Evolutionary conservation across 768 basidiomycete genomes (phyloP), one percentile per base, ranked within the genome.

Genomic region (Lactarius quietus): DNA sequence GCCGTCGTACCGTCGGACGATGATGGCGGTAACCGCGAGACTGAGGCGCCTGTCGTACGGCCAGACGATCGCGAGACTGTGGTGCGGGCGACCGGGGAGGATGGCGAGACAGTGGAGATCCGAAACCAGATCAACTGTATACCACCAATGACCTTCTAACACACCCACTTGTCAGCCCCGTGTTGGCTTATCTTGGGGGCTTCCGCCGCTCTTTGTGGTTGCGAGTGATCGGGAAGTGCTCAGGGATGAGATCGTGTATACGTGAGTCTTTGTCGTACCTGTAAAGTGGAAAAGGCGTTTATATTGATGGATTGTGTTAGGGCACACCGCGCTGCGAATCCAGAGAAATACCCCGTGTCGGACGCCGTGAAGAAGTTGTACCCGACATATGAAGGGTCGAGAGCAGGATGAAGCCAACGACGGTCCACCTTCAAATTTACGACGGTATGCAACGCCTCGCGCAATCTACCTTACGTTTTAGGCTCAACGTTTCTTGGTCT

Each of bases 361-460:
- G 78, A 85, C 3, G 75, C 77, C 7, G 74, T 77, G 2, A 80
- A 80, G 45, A 74, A 70, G 33, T 65, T 92, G 52, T 91, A 90
- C 68, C 86, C 89, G 28, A 70, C 78, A 7, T 74, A 89, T 28
- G 71, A 78, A 12, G 84, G 79, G 15, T 89, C 63, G 87, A 87
- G 71, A 70, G 74, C 15, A 79, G 80, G 14, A 76, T 77, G 69
- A 73, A 75, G 26, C 80, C 90, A 1, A 95, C 95, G 1, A 81
- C 86, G 63, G 93, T 96, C 18, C 95, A 98, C 77, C 79, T 98
- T 8, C 95, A 98, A 74, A 86, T 97, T 0, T 97, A 95, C 71
- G 95, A 98, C 72, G 93, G 92, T 83, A 51, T 74, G 59, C 63
- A 70, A 62, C 23, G 3, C 51, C 3, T 41, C 39, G 18, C 39